These are phyloP conservation scores for Ambrosiella beaveri DNA, from an alignment of 2,329 filamentous ascomycete genomes.

Conservation along the genomic window DNA sequence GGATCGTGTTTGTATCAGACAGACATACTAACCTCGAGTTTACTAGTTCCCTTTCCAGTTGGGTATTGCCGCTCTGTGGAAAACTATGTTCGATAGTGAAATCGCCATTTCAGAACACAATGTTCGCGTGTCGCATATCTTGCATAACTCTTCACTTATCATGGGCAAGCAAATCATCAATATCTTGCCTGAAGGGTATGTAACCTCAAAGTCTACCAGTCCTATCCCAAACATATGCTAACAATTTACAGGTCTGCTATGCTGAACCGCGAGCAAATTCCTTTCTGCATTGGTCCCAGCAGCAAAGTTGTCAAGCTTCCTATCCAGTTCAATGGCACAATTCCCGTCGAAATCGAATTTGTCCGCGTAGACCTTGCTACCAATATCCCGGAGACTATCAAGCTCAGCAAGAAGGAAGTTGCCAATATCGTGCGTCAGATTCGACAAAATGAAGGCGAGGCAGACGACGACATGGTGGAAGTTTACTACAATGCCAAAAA, in stretches of 20 bases:
- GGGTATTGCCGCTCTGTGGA: constrained; percentile 56
- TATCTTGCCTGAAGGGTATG: constrained; percentile 77
- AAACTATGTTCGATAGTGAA: constrained; percentile 81
- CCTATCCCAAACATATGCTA: background rate
- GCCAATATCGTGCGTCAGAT: constrained; percentile 54
- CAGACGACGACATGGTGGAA: constrained; percentile 41
- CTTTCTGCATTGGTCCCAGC: constrained; percentile 61
- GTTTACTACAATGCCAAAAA: constrained; percentile 66
- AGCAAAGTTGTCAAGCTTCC: constrained; percentile 51
- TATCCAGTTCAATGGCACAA: constrained; percentile 84
- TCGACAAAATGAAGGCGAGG: constrained; percentile 47
- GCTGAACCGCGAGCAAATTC: constrained; percentile 63
- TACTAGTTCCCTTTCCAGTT: constrained; percentile 51
- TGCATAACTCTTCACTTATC: constrained; percentile 86
- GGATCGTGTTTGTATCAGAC: background rate
- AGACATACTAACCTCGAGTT: background rate
- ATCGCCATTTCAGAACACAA: constrained; percentile 82
- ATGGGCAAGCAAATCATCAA: constrained; percentile 95
- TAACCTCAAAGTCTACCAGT: background rate
- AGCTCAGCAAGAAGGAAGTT: constrained; percentile 55
- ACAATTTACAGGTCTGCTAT: constrained; percentile 47
- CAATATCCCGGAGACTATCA: constrained; percentile 62
- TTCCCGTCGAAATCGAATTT: constrained; percentile 78
- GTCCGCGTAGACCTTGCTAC: constrained; percentile 71
- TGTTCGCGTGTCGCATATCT: constrained; percentile 72